A percentile compares a stretch with the other conserved stretches of the same genome.
Conservation (phyloP, 768 basidiomycete genomes). For the Tubosaeta sp. region DNA sequence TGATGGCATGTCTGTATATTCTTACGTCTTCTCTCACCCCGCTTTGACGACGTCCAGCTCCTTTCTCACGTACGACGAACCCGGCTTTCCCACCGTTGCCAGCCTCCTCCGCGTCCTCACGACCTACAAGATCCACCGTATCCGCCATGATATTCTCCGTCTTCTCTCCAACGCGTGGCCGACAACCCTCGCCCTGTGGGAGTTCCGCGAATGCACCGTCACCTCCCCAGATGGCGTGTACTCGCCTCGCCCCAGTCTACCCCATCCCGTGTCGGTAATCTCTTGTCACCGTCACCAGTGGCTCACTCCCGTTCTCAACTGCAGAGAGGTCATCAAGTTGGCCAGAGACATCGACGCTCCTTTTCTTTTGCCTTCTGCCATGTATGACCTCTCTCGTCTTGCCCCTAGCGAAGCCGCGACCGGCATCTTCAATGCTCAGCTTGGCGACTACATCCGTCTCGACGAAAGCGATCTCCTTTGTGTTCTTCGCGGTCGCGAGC, state of each 20-base stretch:
- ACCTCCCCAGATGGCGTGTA: constrained; percentile 49
- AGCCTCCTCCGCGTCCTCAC: constrained; percentile 60
- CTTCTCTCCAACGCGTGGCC: constrained; percentile 57
- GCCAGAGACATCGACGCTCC: constrained; percentile 52
- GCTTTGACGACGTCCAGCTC: constrained; percentile 35
- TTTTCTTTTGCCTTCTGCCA: constrained; percentile 67
- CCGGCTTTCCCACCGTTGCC: constrained; percentile 51
- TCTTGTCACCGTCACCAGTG: background rate
- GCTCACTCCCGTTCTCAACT: constrained; percentile 6
- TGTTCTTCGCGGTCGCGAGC: constrained; percentile 66
- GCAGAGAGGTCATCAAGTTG: constrained; percentile 62
- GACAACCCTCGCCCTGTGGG: constrained; percentile 59
- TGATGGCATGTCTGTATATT: constrained; percentile 57
- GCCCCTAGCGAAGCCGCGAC: constrained; percentile 56
- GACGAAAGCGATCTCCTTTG: constrained; percentile 53
- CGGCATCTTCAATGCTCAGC: constrained; percentile 42
- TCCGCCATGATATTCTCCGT: constrained; percentile 55
- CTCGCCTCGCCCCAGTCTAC: constrained; percentile 48
- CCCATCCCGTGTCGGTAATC: constrained; percentile 64
- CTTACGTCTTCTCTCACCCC: background rate
- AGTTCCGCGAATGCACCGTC: constrained; percentile 56
- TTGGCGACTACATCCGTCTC: constrained; percentile 36
- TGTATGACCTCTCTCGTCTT: constrained; percentile 75
- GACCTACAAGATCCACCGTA: constrained; percentile 55
- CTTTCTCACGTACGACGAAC: constrained; percentile 41